phyloP scores from a whole-genome alignment of 2,329 filamentous ascomycete species.

The Colletotrichum sp. region DNA sequence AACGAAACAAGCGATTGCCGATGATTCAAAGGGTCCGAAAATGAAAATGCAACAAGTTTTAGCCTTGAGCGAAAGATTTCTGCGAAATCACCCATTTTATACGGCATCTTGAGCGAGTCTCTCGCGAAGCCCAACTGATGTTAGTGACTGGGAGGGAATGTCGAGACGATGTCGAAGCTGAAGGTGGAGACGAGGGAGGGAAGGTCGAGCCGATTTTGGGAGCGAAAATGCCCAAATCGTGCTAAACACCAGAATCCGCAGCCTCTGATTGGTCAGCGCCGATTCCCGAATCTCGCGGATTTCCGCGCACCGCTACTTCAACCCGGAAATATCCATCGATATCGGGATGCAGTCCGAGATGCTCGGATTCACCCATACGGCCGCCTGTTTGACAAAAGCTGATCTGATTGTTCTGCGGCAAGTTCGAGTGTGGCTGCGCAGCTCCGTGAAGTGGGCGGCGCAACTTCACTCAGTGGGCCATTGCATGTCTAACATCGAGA shows the following conservation, averaged over 20 bases:
- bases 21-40: not conserved
- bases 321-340: not conserved
- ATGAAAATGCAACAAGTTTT: fast-evolving
- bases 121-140: not conserved
- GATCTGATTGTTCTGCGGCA: not conserved
- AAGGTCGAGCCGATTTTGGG: not conserved
- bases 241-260: not conserved
- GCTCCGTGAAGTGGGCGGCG: not conserved
- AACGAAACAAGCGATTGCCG: not conserved
- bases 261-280: not conserved
- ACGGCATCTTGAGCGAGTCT: not conserved
- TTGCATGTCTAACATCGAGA: not conserved
- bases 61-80: not conserved
- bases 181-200: not conserved
- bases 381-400: not conserved
- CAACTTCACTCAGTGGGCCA: not conserved
- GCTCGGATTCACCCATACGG: not conserved
- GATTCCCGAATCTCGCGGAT: not conserved
- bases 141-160: not conserved
- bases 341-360: not conserved
- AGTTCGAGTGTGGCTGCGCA: not conserved
- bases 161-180: not conserved
- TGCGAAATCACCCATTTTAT: not conserved
- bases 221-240: not conserved
- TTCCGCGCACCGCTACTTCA: not conserved